Base-by-base conservation (phyloP, 495 filamentous ascomycete genomes). In the Xylaria bambusicola region DNA sequence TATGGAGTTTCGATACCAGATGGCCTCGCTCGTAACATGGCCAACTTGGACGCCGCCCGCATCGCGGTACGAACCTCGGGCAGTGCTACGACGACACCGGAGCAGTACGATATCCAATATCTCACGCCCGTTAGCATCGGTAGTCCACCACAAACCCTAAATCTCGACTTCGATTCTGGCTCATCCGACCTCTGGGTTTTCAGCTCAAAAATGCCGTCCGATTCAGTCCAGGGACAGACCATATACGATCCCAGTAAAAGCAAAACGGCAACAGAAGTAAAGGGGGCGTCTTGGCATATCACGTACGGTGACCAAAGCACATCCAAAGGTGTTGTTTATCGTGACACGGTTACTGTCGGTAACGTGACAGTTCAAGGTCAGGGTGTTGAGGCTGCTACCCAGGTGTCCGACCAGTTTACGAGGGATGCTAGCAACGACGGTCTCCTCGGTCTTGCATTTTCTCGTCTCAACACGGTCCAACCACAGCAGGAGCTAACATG, bases 81-180 rank as follows among this genome's bases (percentile, higher is more conserved):
- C 44, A 62, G 55, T 55, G 85, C 77, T 35, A 69, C 75, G 58
- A 80, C 84, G 41, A 79, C 66, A 4, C 87, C 87, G 0, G 77
- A 83, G 65, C 56, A 70, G 18, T 71, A 82, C 62, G 87, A 89
- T 62, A 61, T 66, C 17, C 78, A 86, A 66, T 91, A 90, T 64
- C 69, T 90, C 45, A 83, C 78, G 45, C 84, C 86, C 24, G 86
- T 91, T 55, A 75, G 68, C 8, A 73, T 89, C 57, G 88, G 87
- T 46, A 70, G 64, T 0, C 69, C 69, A 49, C 74, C 74, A 21
- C 80, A 82, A 40, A 77, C 75, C 15, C 64, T 90, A 65, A 82
- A 85, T 66, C 60, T 90, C 56, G 84, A 88, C 66, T 81, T 89
- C 64, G 88, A 91, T 62, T 89, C 87, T 44, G 88, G 88, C 9